Conservation (phyloP, 225 moss, liverwort and hornwort species). For the Anthoceros angustus region DNA sequence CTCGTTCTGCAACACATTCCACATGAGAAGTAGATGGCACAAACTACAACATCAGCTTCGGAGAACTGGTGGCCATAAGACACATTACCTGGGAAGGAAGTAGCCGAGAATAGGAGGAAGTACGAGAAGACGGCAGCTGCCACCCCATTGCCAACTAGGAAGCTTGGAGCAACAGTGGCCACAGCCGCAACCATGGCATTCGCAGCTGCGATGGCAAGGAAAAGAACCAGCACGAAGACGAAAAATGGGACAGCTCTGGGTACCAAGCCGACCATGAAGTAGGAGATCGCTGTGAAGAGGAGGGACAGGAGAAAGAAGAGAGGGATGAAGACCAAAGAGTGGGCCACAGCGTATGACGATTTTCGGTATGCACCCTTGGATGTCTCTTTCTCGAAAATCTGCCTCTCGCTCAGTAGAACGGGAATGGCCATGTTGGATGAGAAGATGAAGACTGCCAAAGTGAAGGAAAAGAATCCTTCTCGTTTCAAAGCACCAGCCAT, state of each 20-base stretch:
- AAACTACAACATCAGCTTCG: not conserved
- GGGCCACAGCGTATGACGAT: not conserved
- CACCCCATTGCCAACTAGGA: not conserved
- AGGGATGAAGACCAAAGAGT: not conserved
- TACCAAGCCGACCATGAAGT: slow-evolving; percentile 1
- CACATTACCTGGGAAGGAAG: not conserved
- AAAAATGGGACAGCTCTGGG: not conserved
- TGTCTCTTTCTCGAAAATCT: not conserved
- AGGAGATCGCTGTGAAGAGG: not conserved
- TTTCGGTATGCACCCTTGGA: not conserved
- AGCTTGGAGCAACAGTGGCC: not conserved
- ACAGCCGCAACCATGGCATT: slow-evolving; percentile 2
- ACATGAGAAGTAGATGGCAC: not conserved
- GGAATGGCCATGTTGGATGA: slow-evolving; percentile 2
- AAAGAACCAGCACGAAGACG: not conserved
- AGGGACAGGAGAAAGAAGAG: slow-evolving; percentile 2
- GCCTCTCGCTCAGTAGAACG: not conserved
- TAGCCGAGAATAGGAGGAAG: slow-evolving; percentile 4
- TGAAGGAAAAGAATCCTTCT: not conserved
- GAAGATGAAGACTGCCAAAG: slow-evolving; percentile 4
- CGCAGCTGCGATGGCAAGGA: slow-evolving; percentile 2
- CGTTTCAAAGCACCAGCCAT: not conserved
- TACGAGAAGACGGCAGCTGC: not conserved
- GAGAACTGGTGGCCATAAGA: not conserved
- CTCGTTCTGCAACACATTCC: not conserved